These are phyloP conservation scores for Rhodomyrtus psidioides DNA, from an alignment of 441 rosid genomes.

Conservation along the genomic window DNA sequence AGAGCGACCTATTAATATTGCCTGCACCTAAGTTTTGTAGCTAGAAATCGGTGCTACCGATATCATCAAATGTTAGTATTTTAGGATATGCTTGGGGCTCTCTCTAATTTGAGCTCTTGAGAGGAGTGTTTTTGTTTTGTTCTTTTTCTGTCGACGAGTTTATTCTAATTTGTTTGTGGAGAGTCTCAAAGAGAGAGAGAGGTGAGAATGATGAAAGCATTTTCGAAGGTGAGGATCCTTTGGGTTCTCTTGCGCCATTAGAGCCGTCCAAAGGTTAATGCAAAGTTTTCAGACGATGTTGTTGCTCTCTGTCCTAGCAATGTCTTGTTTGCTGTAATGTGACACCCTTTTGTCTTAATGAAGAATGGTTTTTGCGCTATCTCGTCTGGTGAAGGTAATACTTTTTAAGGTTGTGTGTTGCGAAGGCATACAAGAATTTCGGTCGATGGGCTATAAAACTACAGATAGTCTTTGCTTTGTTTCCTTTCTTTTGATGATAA, in stretches of 20 bases:
- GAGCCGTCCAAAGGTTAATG: constrained; percentile 59
- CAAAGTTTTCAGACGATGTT: not conserved
- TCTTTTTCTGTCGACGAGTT: constrained; percentile 8
- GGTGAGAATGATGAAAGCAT: constrained; percentile 7
- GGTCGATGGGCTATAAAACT: not conserved
- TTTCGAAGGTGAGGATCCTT: constrained; percentile 8
- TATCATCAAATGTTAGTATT: not conserved
- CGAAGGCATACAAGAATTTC: not conserved
- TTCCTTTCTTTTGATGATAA: not conserved
- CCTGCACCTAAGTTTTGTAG: constrained; percentile 56
- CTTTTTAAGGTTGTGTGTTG: not conserved
- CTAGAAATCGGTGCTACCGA: constrained; percentile 18
- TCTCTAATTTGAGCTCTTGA: not conserved
- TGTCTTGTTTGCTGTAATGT: not conserved
- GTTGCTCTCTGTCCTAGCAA: not conserved
- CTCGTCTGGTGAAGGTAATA: not conserved
- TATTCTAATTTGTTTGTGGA: not conserved
- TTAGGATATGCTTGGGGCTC: not conserved
- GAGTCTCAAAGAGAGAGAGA: not conserved
- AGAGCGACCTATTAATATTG: constrained; percentile 43
- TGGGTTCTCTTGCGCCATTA: constrained; percentile 60
- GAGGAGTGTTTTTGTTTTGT: constrained; percentile 5
- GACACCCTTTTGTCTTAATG: not conserved
- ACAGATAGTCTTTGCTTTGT: not conserved
- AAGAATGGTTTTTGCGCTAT: not conserved